Conservation (phyloP, 176 grass and related monocot genomes). For the Echinochloa phyllopogon region DNA sequence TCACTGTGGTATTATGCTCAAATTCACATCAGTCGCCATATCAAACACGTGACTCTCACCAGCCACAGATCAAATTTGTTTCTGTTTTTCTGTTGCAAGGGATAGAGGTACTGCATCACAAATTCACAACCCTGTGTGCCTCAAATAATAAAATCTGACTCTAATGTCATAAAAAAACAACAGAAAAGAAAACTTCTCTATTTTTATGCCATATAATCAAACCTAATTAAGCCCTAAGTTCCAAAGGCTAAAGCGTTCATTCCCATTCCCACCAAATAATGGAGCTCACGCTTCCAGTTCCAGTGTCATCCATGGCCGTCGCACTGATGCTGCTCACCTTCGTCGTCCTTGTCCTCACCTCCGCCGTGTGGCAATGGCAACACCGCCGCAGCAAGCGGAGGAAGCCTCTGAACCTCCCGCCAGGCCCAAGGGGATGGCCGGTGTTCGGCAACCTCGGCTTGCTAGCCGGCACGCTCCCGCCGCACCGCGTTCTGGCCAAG, state of each 20-base stretch:
- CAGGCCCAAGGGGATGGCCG: constrained; percentile 56
- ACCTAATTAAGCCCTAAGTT: background rate
- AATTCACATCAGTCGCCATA: too few species aligned
- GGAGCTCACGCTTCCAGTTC: background rate
- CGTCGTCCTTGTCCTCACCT: constrained; percentile 17
- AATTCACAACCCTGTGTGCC: too few species aligned
- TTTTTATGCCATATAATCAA: background rate
- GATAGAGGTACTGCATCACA: too few species aligned
- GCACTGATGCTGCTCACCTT: background rate
- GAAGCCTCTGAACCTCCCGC: constrained; percentile 47
- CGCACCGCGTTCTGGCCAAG: constrained; percentile 48
- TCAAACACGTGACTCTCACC: too few species aligned
- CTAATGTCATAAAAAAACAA: background rate
- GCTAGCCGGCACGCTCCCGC: constrained; percentile 44
- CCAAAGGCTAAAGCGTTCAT: too few species aligned
- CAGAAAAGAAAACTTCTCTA: background rate
- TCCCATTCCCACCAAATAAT: background rate
- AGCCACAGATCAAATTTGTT: too few species aligned
- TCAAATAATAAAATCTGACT: background rate
- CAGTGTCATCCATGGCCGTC: background rate
- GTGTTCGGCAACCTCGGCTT: constrained; percentile 57
- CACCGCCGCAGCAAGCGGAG: background rate
- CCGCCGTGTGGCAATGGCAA: background rate
- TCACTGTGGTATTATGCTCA: too few species aligned
- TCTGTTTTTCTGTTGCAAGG: too few species aligned